Evolutionary conservation across 192 early-diverging fungal species (phyloP), one percentile per base, ranked within the genome.

Genomic region (Umbelopsis ramanniana): DNA sequence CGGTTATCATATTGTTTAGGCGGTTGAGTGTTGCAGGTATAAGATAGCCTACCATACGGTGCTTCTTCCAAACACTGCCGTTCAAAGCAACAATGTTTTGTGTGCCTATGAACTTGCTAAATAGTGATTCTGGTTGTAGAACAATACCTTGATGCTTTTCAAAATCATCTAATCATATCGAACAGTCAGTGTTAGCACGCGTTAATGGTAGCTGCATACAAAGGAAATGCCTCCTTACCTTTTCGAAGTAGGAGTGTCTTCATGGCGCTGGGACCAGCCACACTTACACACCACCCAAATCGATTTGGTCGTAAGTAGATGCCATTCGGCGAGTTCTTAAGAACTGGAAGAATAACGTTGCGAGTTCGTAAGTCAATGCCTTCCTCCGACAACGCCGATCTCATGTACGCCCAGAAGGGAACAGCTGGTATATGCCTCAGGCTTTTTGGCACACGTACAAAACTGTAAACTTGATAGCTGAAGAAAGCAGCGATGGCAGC

Each of bases 51-150:
- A 77, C 76, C 71, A 69, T 73, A 29, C 77, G 72, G 17, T 78
- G 77, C 19, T 69, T 46, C 46, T 71, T 74, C 77, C 77, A 78
- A n/a, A 29, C 37, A 22, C 26, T 19, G 3, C 77, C 77, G 35
- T 71, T 78, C 2, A 71, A 14, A 1, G 40, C 23, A 6, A 78
- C 57, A 46, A 78, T 74, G 55, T 78, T 78, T 14, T 63, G 2
- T 4, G 17, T 6, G 6, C 57, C 57, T 6, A 37, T 12, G 14
- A 63, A 10, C 35, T 37, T 63, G 57, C 33, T 3, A 17, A 4
- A 14, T 29, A 37, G 12, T 19, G 33, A 8, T 29, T 35, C 17
- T 37, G 23, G 26, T 29, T 35, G 17, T 8, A 15, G 11, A 63
- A 2, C 33, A n/a, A 17, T 15, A 11, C 24, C 57, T 37, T 12